Base-by-base conservation (phyloP, 345 rosid species). In the Eucalyptus dawsonii region DNA sequence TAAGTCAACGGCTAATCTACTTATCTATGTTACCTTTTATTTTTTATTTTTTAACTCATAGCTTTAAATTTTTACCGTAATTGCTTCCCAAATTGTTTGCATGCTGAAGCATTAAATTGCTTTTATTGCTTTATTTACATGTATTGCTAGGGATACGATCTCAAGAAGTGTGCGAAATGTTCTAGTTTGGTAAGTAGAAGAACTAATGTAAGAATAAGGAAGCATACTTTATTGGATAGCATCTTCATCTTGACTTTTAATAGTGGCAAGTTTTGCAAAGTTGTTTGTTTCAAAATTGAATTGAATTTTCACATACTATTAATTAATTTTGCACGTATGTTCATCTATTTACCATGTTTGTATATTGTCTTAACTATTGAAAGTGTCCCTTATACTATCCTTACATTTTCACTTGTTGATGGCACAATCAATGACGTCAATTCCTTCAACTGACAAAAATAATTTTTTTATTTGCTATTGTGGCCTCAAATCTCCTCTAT, bases 401-500 rank as follows among this genome's bases (percentile, higher is more conserved):
- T 56, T 24, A 56, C 62, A 0, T 56, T 56, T 24, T 24, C 25
- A 0, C 6, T 24, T 24, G 29, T 0, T 1, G 13, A 56, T 56
- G 13, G 13, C 29, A 9, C 29, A 56, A 56, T 56, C 29, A 24
- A 24, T 56, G 29, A 24, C 0, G 29, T 56, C 13, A 0, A 1
- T 24, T 1, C 62, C 12, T 56, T 24, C 13, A 56, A 24, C 3
- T 24, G 0, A 56, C 6, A 56, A 56, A 22, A 0, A 22, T 56
- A 9, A 9, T 5, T 56, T 0, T 0, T 0, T 56, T 0, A 0
- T 56, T 56, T 56, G 62, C 13, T 56, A 56, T 24, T 24, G 1
- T 56, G 13, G 62, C 29, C 13, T 56, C 29, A 22, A 9, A 56
- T 56, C 54, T 51, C 54, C 1, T 56, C 29, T 56, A 56, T 24